Evolutionary conservation across 441 rosid species (phyloP), one percentile per base, ranked within the genome.

Genomic region (Eugenia klotzschiana): DNA sequence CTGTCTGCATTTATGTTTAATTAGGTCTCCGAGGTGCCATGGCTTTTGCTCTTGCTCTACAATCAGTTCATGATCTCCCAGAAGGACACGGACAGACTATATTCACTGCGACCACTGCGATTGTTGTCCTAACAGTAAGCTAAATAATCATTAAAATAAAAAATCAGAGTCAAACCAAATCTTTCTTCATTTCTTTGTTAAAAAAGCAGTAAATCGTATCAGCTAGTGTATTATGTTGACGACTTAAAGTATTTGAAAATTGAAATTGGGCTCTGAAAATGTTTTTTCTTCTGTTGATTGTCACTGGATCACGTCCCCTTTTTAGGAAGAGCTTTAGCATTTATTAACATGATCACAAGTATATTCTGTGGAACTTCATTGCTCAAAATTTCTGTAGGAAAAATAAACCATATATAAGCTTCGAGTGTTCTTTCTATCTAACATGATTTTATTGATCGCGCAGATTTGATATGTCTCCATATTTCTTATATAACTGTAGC

Each of bases 21-120:
- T 33, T 89, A 97, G 99, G 99, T 79, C 99, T 97, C 91, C 90
- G 98, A 89, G 99, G 99, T 77, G 99, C 99, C 53, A 97, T 97
- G 99, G 99, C 99, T 81, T 97, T 97, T 94, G 99, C 99, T 69
- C 98, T 97, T 90, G 99, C 99, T 85, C 91, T 97, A 92, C 98
- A 97, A 87, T 94, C 99, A 51, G 89, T 97, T 86, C 99, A 97
- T 85, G 98, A 97, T 88, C 98, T 97, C 86, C 98, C 98, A n/a
- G 98, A 94, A 86, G 99, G 99, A 83, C 99, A 95, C 89, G 99
- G 99, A 82, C 98, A 97, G 88, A 97, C 98, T 79, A 95, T 97
- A 89, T 97, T 97, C 90, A 94, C 98, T 52, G 98, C 98, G 77
- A 97, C 99, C 37, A 97, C 99, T 80, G 98, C 98, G 73, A 97